Evolutionary conservation across 2,329 filamentous ascomycete genomes (phyloP).

Genomic region (Fusarium oligoseptatum): DNA sequence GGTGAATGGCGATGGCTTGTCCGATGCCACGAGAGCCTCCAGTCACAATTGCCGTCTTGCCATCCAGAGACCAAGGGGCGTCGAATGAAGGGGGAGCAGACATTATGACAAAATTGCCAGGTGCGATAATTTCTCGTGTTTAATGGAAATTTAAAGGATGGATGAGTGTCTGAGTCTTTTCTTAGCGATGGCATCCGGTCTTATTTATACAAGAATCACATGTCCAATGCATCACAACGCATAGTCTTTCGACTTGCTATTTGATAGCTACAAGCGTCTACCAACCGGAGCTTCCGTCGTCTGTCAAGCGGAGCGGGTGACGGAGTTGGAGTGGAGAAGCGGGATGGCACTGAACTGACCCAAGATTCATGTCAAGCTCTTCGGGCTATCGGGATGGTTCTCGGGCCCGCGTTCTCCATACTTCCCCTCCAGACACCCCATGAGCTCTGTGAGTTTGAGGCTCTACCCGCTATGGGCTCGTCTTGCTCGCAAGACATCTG

Average conservation of each 20-base stretch:
- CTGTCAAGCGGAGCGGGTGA: not conserved
- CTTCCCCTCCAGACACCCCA: not conserved
- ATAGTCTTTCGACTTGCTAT: not conserved
- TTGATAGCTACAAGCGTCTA: not conserved
- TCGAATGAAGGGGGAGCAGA: not conserved
- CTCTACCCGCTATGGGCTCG: not conserved
- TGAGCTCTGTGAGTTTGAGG: not conserved
- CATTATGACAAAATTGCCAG: not conserved
- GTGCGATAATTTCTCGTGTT: not conserved
- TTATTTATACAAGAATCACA: not conserved
- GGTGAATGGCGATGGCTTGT: conserved; percentile 12
- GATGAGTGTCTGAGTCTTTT: not conserved
- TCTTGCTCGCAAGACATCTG: not conserved
- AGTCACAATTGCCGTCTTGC: conserved; percentile 19
- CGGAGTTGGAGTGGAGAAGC: not conserved
- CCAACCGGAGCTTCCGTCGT: too few species aligned
- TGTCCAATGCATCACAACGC: not conserved
- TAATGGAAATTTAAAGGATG: too few species aligned
- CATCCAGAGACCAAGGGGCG: not conserved
- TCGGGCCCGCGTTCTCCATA: not conserved
- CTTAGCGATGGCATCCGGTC: not conserved
- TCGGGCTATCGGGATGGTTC: not conserved
- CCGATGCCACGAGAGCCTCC: conserved; percentile 17
- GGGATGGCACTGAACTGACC: not conserved
- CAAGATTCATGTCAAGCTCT: not conserved